Evolutionary conservation across 2,329 filamentous ascomycete genomes (phyloP), one percentile per base, ranked within the genome.

Genomic region (Penicillium glabrum): DNA sequence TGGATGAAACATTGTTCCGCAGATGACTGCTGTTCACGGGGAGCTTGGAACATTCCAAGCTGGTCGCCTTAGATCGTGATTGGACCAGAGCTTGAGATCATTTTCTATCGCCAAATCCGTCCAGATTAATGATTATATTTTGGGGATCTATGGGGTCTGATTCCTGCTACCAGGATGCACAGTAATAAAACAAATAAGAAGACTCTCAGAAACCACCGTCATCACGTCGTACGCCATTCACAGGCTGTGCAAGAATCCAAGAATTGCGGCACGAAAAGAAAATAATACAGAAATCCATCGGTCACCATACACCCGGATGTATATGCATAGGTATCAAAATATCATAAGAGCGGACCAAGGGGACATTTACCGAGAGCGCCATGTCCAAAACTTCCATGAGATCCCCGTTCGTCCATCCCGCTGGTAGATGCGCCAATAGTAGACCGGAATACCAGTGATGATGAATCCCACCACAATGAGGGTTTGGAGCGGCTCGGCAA

Each of bases 401-500:
- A 75, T 57, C 9, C 67, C 62, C 31, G 67, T 69, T 13, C 66
- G 68, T 16, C 75, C 75, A 66, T 89, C 85, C 46, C 86, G 81
- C 23, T 88, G 83, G 50, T 86, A 85, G 46, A 97, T 88, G 63
- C 91, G 84, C 86, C 89, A 96, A 72, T 90, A 96, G 76, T 93
- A 99, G 27, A 98, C 85, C 0, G 92, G 90, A 37, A 98, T 80
- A 1, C 95, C 95, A 0, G 86, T 88, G 5, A 89, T 80, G 58
- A 97, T 90, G 68, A 98, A 99, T 0, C 80, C 87, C 6, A 97
- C 80, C 8, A 99, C 95, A 23, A 93, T 85, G 24, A 96, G 72
- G 0, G 93, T 96, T 80, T 99, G 93, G 51, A 96, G 67, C 5
- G 95, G 95, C 75, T 96, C 88, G 14, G 92, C 89, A 70, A 99